Percentiles rank a stretch among this genome's conserved stretches.
phyloP scores from a whole-genome alignment of 2,329 filamentous ascomycete species.

The Fulvia fulva region DNA sequence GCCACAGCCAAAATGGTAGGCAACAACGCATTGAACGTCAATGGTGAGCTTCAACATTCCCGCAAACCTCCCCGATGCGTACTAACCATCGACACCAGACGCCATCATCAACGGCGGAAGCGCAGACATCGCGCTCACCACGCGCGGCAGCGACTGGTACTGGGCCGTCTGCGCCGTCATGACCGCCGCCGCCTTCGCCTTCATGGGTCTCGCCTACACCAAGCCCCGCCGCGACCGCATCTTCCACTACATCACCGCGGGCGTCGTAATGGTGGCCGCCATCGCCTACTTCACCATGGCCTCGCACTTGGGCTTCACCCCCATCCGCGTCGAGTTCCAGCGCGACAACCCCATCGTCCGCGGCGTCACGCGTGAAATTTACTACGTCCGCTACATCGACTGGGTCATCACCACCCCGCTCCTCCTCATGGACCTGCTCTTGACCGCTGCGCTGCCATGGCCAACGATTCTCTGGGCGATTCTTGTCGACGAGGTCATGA shows the following conservation, averaged over 20 bases:
- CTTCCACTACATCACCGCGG: conserved; percentile 62
- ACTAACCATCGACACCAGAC: conserved; percentile 21
- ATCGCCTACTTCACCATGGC: conserved; percentile 66
- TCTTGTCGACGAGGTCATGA: conserved; percentile 62
- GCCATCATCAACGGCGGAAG: conserved; percentile 44
- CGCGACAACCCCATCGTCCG: conserved; percentile 43
- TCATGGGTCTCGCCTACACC: conserved; percentile 51
- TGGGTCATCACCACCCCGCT: conserved; percentile 64
- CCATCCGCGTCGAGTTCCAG: conserved; percentile 59
- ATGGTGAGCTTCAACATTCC: not conserved
- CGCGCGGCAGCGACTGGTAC: conserved; percentile 59
- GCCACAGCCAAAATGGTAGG: not conserved
- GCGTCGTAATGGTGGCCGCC: conserved; percentile 55
- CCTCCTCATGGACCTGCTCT: conserved; percentile 58
- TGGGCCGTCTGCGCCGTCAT: conserved; percentile 60
- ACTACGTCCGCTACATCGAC: conserved; percentile 64
- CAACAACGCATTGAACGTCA: not conserved
- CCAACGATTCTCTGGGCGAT: conserved; percentile 61
- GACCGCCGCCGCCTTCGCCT: conserved; percentile 50
- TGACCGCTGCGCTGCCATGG: conserved; percentile 62
- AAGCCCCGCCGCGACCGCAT: conserved; percentile 55
- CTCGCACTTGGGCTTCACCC: conserved; percentile 61
- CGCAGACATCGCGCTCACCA: conserved; percentile 56
- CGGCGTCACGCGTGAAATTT: conserved; percentile 58
- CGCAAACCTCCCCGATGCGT: not conserved